Evolutionary conservation across 1,139 yeast species (phyloP).

Genomic region (Blastobotrys illinoisensis): DNA sequence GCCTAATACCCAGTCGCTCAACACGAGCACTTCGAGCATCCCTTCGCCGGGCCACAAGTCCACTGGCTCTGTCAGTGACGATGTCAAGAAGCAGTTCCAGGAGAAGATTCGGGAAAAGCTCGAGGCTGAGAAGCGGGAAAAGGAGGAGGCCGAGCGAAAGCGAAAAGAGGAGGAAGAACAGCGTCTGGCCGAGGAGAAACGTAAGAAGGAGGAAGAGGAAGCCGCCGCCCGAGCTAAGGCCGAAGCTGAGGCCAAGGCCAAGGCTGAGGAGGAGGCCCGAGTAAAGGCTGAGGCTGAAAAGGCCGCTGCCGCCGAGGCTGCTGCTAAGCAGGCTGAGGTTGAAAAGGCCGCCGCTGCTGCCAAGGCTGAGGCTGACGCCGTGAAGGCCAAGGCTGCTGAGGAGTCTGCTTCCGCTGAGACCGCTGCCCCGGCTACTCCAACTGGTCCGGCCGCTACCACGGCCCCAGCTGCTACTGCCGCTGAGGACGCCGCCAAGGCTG

Average conservation of each 20-base stretch:
- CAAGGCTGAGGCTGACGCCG: slow-evolving; percentile 5
- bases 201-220: slow-evolving; percentile 20
- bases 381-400: slow-evolving; percentile 7
- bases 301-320: slow-evolving; percentile 6
- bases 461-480: slow-evolving; percentile 20
- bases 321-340: slow-evolving; percentile 12
- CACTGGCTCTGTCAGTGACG: slow-evolving; percentile 14
- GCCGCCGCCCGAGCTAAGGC: slow-evolving; percentile 16
- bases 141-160: slow-evolving; percentile 21
- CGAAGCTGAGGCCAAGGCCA: slow-evolving; percentile 12
- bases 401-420: slow-evolving; percentile 12
- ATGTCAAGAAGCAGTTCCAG: slow-evolving; percentile 21
- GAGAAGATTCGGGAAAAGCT: slow-evolving; percentile 22
- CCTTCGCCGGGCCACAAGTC: slow-evolving; percentile 2
- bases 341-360: slow-evolving; percentile 8
- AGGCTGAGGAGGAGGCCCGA: slow-evolving; percentile 12
- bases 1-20: slow-evolving; percentile 3
- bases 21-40: background rate
- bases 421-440: slow-evolving; percentile 9
- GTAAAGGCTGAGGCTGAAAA: slow-evolving; percentile 10
- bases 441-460: slow-evolving; percentile 19
- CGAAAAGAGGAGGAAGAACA: slow-evolving; percentile 16
- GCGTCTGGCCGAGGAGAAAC: slow-evolving; percentile 13
- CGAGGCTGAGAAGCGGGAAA: slow-evolving; percentile 14
- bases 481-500: slow-evolving; percentile 15